These are phyloP conservation scores for Venturia oleaginea DNA, from an alignment of 2,329 filamentous ascomycete genomes.

Conservation along the genomic window DNA sequence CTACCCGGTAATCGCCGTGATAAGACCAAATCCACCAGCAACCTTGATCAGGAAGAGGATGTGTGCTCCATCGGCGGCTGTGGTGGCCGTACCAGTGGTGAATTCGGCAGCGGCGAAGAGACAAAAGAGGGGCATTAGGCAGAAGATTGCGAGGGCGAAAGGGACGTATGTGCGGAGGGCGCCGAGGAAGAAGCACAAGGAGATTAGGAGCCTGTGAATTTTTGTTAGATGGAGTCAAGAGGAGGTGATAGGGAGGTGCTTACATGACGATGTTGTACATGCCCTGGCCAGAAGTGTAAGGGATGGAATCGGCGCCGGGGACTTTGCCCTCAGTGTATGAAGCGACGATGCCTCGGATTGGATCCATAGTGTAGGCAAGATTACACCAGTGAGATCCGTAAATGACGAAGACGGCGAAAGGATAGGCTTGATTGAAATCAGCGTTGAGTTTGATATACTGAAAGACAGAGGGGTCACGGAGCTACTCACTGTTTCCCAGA, in stretches of 20 bases:
- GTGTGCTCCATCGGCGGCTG: constrained; percentile 18
- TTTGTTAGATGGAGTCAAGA: background rate
- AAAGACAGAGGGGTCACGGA: no score
- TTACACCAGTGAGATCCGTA: constrained; percentile 22
- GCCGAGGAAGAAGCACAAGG: constrained; percentile 21
- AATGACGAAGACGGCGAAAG: constrained; percentile 22
- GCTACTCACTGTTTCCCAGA: constrained; percentile 20
- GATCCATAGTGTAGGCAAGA: constrained; percentile 21
- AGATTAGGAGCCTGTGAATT: constrained; percentile 19
- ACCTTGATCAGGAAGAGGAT: constrained; percentile 18
- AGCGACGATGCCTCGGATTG: constrained; percentile 17
- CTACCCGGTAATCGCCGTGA: constrained; percentile 21
- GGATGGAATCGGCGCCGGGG: background rate
- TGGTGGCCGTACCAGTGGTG: constrained; percentile 15
- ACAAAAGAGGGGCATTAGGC: constrained; percentile 13
- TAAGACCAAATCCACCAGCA: constrained; percentile 22
- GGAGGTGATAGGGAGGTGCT: no score
- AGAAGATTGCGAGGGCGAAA: constrained; percentile 15
- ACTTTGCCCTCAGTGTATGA: background rate
- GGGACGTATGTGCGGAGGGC: constrained; percentile 20
- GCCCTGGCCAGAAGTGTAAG: background rate
- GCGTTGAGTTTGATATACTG: background rate
- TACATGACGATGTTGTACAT: constrained; percentile 2
- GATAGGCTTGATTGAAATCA: constrained; percentile 17
- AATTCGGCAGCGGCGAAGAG: constrained; percentile 24